Evolutionary conservation across 306 rosid genomes (phyloP).

Genomic region (Alnus rubra): DNA sequence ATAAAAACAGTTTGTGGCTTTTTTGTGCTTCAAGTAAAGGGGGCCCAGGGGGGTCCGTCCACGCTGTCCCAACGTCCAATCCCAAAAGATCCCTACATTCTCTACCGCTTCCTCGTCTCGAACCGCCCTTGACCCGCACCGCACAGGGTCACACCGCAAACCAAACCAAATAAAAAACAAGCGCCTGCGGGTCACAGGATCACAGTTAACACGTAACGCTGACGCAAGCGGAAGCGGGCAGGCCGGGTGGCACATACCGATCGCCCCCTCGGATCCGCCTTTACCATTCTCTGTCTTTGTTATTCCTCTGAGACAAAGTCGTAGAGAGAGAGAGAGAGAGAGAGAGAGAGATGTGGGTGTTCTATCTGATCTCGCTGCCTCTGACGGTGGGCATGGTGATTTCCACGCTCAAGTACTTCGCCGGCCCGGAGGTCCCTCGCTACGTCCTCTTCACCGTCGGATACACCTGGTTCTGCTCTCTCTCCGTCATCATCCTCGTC

Average conservation of each 20-base stretch:
- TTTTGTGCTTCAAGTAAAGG: no score
- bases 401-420: slow-evolving; percentile 73
- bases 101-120: no score
- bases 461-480: slow-evolving; percentile 92
- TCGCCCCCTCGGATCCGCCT: slow-evolving; percentile 29
- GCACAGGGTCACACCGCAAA: neutral
- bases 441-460: slow-evolving; percentile 90
- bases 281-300: neutral
- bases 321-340: neutral
- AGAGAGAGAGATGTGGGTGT: slow-evolving; percentile 75
- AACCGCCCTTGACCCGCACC: no score
- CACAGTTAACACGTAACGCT: neutral
- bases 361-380: slow-evolving; percentile 91
- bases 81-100: no score
- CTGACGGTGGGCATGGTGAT: slow-evolving; percentile 83
- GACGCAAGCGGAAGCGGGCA: slow-evolving; percentile 7
- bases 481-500: slow-evolving; percentile 93
- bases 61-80: no score
- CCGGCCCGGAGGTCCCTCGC: slow-evolving; percentile 85
- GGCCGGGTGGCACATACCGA: slow-evolving; percentile 5
- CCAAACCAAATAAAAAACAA: neutral
- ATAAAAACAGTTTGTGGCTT: no score
- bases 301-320: neutral
- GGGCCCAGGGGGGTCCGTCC: no score
- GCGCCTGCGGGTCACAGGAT: neutral